Conservation (phyloP, 2,329 filamentous ascomycete genomes). For the Calonectria honghensis region DNA sequence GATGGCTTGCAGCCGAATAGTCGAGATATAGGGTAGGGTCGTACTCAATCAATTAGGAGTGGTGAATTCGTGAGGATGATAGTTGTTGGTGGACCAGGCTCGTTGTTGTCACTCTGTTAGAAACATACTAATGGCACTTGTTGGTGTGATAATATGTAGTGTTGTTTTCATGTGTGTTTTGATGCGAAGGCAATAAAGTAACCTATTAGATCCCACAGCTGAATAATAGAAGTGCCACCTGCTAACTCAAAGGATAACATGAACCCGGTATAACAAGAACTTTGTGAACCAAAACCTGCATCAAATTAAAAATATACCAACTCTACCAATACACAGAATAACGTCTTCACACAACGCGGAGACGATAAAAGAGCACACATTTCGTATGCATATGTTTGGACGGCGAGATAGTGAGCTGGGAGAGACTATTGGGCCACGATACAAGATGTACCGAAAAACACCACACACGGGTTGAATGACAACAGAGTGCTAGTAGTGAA, state of each 20-base stretch:
- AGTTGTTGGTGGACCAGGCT: not conserved
- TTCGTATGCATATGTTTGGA: not conserved
- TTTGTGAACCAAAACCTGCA: no score
- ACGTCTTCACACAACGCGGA: not conserved
- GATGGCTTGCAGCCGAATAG: not conserved
- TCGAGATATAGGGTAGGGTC: conserved; percentile 15
- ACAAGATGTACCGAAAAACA: not conserved
- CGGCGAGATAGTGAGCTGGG: not conserved
- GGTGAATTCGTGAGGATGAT: not conserved
- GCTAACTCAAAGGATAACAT: no score
- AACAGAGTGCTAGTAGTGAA: not conserved
- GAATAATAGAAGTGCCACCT: not conserved
- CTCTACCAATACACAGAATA: not conserved
- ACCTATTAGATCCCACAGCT: not conserved
- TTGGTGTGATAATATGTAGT: not conserved
- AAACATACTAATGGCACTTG: not conserved
- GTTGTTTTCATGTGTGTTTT: not conserved
- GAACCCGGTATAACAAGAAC: no score
- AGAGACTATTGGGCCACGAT: not conserved
- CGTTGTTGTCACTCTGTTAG: not conserved
- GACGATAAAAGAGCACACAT: not conserved
- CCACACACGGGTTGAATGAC: not conserved
- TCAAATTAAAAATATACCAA: no score
- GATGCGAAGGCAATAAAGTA: no score
- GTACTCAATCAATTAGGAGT: not conserved